Percentiles rank a stretch among this genome's conserved stretches.
Conservation (phyloP, 495 filamentous ascomycete genomes). For the Zalerion maritima region DNA sequence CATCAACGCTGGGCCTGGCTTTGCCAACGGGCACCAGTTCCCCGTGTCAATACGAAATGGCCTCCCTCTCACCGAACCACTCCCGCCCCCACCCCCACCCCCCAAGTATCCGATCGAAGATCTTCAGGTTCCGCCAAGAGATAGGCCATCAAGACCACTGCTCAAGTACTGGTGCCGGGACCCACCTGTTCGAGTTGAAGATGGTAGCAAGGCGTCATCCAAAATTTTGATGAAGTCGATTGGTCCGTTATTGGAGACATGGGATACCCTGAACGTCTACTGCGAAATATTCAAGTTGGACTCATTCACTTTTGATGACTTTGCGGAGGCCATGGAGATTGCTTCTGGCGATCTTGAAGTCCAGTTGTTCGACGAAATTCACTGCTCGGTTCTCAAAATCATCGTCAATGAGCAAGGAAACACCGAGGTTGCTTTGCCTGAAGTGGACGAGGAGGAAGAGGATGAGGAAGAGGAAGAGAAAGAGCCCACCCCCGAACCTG, state of each 20-base stretch:
- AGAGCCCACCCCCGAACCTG: conserved; percentile 45
- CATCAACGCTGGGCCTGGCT: conserved; percentile 13
- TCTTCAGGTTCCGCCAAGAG: conserved; percentile 56
- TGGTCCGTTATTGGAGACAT: conserved; percentile 69
- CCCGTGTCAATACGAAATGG: conserved; percentile 24
- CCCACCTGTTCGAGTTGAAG: conserved; percentile 25
- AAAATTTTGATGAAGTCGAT: conserved; percentile 67
- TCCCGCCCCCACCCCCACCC: conserved; percentile 56
- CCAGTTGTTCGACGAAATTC: conserved; percentile 76
- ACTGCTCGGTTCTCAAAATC: conserved; percentile 81
- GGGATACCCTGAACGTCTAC: conserved; percentile 94
- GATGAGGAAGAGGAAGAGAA: conserved; percentile 46
- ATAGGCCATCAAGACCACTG: conserved; percentile 45
- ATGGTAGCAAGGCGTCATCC: conserved; percentile 10
- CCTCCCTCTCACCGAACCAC: conserved; percentile 19
- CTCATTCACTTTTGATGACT: conserved; percentile 97
- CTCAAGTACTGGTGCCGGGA: conserved; percentile 64
- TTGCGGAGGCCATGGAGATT: conserved; percentile 73
- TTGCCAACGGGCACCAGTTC: conserved; percentile 27
- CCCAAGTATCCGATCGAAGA: conserved; percentile 95
- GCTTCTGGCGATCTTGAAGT: conserved; percentile 65
- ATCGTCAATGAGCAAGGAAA: conserved; percentile 73
- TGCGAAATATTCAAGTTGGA: conserved; percentile 85
- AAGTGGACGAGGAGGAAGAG: conserved; percentile 52
- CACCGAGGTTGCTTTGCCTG: conserved; percentile 62